These are phyloP conservation scores for Salvia rosmarinus DNA, from an alignment of 257 asterid species.

Conservation along the genomic window DNA sequence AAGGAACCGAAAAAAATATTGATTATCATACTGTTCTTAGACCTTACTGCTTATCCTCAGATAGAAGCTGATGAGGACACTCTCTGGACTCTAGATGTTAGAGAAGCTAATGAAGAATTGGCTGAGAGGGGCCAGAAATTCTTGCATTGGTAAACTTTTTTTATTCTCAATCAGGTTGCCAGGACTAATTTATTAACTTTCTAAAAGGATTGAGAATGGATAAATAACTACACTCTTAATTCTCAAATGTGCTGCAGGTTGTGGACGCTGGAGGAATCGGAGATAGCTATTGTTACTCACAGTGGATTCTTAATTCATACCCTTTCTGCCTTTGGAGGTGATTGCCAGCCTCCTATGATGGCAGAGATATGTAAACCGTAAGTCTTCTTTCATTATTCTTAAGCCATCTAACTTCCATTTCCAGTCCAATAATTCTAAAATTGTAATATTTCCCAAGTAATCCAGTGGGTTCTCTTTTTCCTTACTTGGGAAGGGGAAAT, in stretches of 20 bases:
- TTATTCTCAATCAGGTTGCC: constrained; percentile 18
- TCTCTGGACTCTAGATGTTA: constrained; percentile 65
- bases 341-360: constrained; percentile 73
- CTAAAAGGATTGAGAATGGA: neutral
- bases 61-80: constrained; percentile 76
- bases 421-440: neutral
- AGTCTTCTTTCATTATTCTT: constrained; percentile 31
- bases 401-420: neutral
- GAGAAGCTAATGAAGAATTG: constrained; percentile 73
- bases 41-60: constrained; percentile 49
- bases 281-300: constrained; percentile 91
- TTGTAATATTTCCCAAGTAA: neutral
- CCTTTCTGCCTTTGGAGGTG: constrained; percentile 65
- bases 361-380: constrained; percentile 77
- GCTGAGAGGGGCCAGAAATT: constrained; percentile 81
- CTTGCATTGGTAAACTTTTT: constrained; percentile 64
- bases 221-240: neutral
- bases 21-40: neutral
- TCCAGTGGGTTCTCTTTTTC: neutral
- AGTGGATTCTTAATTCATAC: constrained; percentile 79
- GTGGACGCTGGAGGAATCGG: constrained; percentile 89
- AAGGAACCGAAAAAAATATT: constrained; percentile 6
- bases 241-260: constrained; percentile 54
- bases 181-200: neutral
- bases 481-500: neutral